Conservation (phyloP, 2,329 filamentous ascomycete species). For the Hirsutella minnesotensis region DNA sequence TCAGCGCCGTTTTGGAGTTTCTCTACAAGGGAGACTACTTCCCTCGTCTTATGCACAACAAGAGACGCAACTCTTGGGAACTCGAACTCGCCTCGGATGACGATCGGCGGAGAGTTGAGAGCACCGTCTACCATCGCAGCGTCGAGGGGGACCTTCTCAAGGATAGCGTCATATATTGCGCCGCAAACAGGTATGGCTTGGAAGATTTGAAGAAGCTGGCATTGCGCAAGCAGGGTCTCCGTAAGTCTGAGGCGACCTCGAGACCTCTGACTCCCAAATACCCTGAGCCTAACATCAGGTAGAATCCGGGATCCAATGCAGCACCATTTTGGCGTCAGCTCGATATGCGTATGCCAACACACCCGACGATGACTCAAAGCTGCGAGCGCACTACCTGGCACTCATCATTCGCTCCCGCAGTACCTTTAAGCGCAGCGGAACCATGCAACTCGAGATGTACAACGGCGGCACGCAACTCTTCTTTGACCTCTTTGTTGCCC, state of each 20-base stretch:
- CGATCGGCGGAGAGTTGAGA: slow-evolving; percentile 37
- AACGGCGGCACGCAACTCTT: slow-evolving; percentile 71
- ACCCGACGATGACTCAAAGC: slow-evolving; percentile 79
- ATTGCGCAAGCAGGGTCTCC: slow-evolving; percentile 79
- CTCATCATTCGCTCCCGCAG: slow-evolving; percentile 79
- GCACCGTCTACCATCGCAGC: slow-evolving; percentile 57
- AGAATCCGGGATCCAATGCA: slow-evolving; percentile 71
- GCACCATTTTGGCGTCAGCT: slow-evolving; percentile 77
- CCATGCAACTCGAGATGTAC: slow-evolving; percentile 93
- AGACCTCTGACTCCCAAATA: slow-evolving; percentile 1
- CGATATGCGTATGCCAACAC: slow-evolving; percentile 84
- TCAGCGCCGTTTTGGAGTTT: slow-evolving; percentile 81
- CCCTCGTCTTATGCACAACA: slow-evolving; percentile 71
- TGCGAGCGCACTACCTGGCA: slow-evolving; percentile 82
- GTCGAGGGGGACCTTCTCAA: slow-evolving; percentile 62
- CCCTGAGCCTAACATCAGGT: not conserved
- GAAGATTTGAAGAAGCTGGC: slow-evolving; percentile 76
- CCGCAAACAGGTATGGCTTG: slow-evolving; percentile 72
- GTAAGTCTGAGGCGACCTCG: slow-evolving; percentile 27
- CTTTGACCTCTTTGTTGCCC: slow-evolving; percentile 86
- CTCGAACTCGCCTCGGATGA: slow-evolving; percentile 51
- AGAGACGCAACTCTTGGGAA: slow-evolving; percentile 68
- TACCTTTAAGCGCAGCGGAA: slow-evolving; percentile 87
- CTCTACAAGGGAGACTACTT: slow-evolving; percentile 93
- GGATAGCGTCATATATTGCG: slow-evolving; percentile 85